These are phyloP conservation scores for Triglochin maritima DNA, from an alignment of 106 monocot species.

Conservation along the genomic window DNA sequence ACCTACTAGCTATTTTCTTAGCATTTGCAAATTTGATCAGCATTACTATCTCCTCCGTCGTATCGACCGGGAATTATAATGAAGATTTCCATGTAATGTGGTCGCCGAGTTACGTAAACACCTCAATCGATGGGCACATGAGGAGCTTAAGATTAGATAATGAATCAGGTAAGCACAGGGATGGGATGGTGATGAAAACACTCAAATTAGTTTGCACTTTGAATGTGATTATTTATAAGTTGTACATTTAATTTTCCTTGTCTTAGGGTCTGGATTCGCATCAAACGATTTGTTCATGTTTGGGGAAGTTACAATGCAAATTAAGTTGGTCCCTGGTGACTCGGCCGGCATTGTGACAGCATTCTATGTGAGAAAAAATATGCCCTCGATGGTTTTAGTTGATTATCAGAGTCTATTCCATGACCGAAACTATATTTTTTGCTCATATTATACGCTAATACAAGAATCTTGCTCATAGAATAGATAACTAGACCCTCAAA, in stretches of 20 bases:
- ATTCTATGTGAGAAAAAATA: constrained; percentile 28
- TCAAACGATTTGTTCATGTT: constrained; percentile 44
- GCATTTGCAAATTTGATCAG: not conserved
- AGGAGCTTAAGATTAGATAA: constrained; percentile 46
- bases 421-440: no score
- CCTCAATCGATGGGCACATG: constrained; percentile 32
- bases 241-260: not conserved
- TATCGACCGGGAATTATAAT: constrained; percentile 42
- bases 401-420: no score
- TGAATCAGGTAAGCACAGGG: constrained; percentile 25
- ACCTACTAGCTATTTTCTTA: not conserved
- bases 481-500: no score
- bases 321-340: constrained; percentile 37
- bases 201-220: no score
- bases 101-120: constrained; percentile 46
- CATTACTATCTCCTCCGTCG: constrained; percentile 16
- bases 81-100: constrained; percentile 45
- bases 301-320: constrained; percentile 37
- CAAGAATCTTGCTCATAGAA: no score
- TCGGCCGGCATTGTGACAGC: constrained; percentile 52
- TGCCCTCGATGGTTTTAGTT: not conserved
- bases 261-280: constrained; percentile 23
- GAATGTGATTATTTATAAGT: not conserved
- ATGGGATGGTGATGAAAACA: not conserved
- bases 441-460: no score